Evolutionary conservation across 2,329 filamentous ascomycete genomes (phyloP), one percentile per base, ranked within the genome.

Genomic region (Rosellinia necatrix): DNA sequence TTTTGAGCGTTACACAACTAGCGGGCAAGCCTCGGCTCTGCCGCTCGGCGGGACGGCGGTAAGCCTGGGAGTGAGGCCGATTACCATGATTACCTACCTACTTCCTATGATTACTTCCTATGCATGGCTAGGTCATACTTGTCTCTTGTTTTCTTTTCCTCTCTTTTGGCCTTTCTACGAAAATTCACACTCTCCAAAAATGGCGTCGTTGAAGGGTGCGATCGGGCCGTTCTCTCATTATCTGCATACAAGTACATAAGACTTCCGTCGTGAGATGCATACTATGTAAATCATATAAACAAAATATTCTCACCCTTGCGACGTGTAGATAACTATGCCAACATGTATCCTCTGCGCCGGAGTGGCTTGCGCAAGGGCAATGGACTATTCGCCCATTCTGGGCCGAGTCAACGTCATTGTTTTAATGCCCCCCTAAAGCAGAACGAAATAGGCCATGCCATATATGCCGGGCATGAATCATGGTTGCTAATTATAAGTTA

Each of bases 401-500:
- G n/a, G n/a, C n/a, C n/a, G n/a, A n/a, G n/a, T n/a, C n/a, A n/a
- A n/a, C n/a, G n/a, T n/a, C n/a, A n/a, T n/a, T n/a, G n/a, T n/a
- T n/a, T n/a, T n/a, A n/a, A n/a, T n/a, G n/a, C n/a, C n/a, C n/a
- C n/a, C n/a, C n/a, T n/a, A n/a, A n/a, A n/a, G n/a, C n/a, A n/a
- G n/a, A n/a, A n/a, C n/a, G n/a, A n/a, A n/a, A n/a, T n/a, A n/a
- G n/a, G n/a, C 15, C 6, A 22, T 19, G 29, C 29, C 21, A 29
- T 27, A 34, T 46, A 29, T 8, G 21, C 42, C 9, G n/a, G 35
- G 42, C 27, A 49, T 35, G 32, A 19, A 29, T 19, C 17, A 24
- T 17, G 43, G 49, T 48, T 49, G 19, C 51, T 54, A 54, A 49
- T 49, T 43, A 49, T 55, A 49, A 53, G 41, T 21, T 19, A n/a